Evolutionary conservation across 78 protist genomes (phyloP), one percentile per base, ranked within the genome.

Genomic region (Tieghemostelium lacteum): DNA sequence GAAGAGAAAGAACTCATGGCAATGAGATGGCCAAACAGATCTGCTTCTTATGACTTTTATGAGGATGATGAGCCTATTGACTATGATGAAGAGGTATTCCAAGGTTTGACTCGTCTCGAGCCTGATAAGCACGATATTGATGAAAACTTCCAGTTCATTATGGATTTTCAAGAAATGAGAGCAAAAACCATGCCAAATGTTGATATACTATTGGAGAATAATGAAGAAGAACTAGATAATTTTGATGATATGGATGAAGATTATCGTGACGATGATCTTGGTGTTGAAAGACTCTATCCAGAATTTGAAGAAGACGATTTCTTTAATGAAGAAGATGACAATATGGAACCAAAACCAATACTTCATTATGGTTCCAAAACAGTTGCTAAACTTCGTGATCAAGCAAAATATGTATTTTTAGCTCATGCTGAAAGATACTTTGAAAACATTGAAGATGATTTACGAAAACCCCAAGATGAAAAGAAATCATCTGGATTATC

Each of bases 221-320:
- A 45, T 67, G 73, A 67, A 67, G 52, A 10, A 67, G 28, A 45
- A 45, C 52, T 45, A 14, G n/a, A 45, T 45, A 10, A 45, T 45
- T 14, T 45, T 45, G n/a, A 14, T 45, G 52, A 45, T 14, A 45
- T 45, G 52, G 52, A 45, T 45, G 52, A 45, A 10, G 52, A 45
- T 14, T 6, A 45, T 14, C 10, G 6, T 6, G 52, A 45, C 10
- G 52, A 45, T 6, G 52, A 45, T 6, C 52, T 45, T 45, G 52
- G 52, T 45, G 6, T 45, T 10, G 52, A 45, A 10, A 45, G 52
- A 45, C 52, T 45, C 52, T 10, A 45, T 45, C 52, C 10, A 6
- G 52, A 45, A 45, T 45, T 45, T 45, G 52, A 45, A 45, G 52
- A 14, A 45, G n/a, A n/a, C n/a, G n/a, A n/a, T n/a, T n/a, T n/a